phyloP scores from a whole-genome alignment of 2,329 filamentous ascomycete genomes.

The Cadophora gregata region DNA sequence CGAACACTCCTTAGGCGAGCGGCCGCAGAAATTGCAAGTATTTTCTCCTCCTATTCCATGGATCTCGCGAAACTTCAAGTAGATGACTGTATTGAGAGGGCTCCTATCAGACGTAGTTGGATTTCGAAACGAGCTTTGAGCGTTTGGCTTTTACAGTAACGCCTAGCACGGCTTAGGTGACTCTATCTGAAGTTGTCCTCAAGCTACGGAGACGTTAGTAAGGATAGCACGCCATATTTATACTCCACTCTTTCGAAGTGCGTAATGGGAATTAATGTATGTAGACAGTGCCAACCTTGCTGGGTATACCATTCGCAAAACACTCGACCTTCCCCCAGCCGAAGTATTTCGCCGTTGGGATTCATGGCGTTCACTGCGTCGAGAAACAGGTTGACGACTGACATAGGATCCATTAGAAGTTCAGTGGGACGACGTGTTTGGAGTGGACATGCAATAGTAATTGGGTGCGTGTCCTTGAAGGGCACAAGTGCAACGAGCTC shows the following conservation, averaged over 20 bases:
- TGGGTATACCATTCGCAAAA: conserved; percentile 74
- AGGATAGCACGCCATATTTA: not conserved
- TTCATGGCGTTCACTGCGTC: not conserved
- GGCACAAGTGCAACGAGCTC: not conserved
- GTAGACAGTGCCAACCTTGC: conserved; percentile 77
- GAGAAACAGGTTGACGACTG: not conserved
- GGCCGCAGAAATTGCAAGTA: not conserved
- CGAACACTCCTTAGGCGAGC: not conserved
- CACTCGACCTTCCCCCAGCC: not conserved
- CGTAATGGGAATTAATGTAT: not conserved
- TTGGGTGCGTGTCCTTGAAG: not conserved
- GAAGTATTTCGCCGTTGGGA: not conserved
- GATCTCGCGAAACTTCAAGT: not conserved
- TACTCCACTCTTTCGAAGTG: not conserved
- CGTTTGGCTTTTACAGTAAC: not conserved
- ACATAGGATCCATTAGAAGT: not conserved
- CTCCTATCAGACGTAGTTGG: not conserved
- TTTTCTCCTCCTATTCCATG: not conserved
- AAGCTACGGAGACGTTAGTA: not conserved
- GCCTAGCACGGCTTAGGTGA: not conserved
- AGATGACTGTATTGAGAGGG: not conserved
- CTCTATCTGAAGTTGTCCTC: not conserved
- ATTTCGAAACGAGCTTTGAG: not conserved
- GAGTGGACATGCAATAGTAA: not conserved
- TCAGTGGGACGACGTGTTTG: not conserved